phyloP scores from a whole-genome alignment of 179 eudicot genomes.

The Nepenthes alata region DNA sequence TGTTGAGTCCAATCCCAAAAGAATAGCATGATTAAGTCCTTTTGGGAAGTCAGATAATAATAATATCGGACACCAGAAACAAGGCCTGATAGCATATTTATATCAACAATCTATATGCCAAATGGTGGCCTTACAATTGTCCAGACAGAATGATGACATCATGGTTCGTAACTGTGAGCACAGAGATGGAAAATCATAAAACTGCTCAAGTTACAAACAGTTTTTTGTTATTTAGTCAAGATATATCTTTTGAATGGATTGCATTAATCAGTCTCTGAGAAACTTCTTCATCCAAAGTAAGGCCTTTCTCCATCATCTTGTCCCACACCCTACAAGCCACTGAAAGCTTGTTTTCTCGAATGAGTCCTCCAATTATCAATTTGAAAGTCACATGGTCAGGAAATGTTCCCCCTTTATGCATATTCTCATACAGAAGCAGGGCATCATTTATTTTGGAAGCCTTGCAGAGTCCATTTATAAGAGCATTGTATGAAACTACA shows the following conservation, averaged over 20 bases:
- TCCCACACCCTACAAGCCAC: slow-evolving; percentile 82
- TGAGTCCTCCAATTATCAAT: slow-evolving; percentile 55
- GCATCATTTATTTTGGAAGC: slow-evolving; percentile 56
- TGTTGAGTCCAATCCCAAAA: too few relatives aligned
- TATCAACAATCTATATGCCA: too few relatives aligned
- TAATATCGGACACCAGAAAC: too few relatives aligned
- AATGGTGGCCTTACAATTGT: too few relatives aligned
- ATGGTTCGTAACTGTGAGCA: too few relatives aligned
- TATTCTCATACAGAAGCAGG: slow-evolving; percentile 48
- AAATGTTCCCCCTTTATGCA: slow-evolving; percentile 44
- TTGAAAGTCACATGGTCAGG: slow-evolving; percentile 82
- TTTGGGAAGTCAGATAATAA: too few relatives aligned
- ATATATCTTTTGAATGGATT: slow-evolving; percentile 25
- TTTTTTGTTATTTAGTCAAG: background rate
- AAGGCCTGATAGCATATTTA: too few relatives aligned
- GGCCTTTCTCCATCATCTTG: slow-evolving; percentile 92
- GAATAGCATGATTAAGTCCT: too few relatives aligned
- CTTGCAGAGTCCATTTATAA: slow-evolving; percentile 70
- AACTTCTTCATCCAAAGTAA: slow-evolving; percentile 62
- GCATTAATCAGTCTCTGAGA: slow-evolving; percentile 52
- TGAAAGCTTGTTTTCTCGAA: slow-evolving; percentile 45
- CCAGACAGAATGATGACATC: too few relatives aligned
- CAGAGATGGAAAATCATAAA: too few relatives aligned
- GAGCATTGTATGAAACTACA: slow-evolving; percentile 61
- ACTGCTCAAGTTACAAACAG: background rate